These are phyloP conservation scores for Rhododendron griersonianum DNA, from an alignment of 148 eudicot genomes.

Conservation along the genomic window DNA sequence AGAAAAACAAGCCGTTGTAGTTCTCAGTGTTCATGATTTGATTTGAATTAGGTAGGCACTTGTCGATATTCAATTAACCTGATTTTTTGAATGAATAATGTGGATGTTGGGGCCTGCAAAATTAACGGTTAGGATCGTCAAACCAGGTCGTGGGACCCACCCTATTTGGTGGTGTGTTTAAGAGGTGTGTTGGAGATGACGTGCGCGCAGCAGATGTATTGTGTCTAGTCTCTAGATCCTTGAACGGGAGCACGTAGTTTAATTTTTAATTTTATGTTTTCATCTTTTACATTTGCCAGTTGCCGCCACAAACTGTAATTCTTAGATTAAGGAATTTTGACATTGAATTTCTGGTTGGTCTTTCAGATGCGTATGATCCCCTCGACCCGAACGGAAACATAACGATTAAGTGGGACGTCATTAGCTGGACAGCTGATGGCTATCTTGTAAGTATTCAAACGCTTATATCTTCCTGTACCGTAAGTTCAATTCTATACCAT, in stretches of 20 bases:
- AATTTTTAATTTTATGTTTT: background rate
- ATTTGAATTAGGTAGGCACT: background rate
- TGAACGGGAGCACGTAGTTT: background rate
- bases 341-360: constrained; percentile 7
- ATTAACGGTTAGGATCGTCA: background rate
- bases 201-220: background rate
- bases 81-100: background rate
- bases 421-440: constrained; percentile 57
- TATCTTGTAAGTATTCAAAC: constrained; percentile 34
- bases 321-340: background rate
- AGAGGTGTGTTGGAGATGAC: background rate
- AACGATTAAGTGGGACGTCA: constrained; percentile 52
- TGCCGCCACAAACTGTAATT: background rate
- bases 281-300: background rate
- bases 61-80: background rate
- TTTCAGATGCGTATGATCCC: constrained; percentile 47
- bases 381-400: constrained; percentile 50
- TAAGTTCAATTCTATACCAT: background rate
- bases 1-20: too few species aligned
- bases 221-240: background rate
- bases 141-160: background rate
- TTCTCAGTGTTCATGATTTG: background rate
- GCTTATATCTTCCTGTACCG: background rate
- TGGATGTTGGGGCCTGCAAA: background rate
- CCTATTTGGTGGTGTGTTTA: background rate